Base-by-base conservation (phyloP, 2,329 filamentous ascomycete genomes). In the Rhynchosporium secalis region DNA sequence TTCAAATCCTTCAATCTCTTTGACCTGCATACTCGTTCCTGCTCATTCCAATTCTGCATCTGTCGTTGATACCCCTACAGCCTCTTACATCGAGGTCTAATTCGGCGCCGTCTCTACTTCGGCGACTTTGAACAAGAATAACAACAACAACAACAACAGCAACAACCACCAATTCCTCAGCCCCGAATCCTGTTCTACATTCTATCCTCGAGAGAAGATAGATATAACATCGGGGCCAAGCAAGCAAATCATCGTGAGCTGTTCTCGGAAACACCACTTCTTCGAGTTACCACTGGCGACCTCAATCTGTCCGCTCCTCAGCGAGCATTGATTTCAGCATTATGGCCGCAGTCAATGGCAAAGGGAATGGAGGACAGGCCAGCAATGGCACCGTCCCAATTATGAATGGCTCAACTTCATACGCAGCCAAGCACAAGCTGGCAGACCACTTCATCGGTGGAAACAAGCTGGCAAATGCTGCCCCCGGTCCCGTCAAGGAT, bases 371-470 rank as follows among this genome's bases (percentile, higher is more conserved):
- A 69, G 71, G 75, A 69, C 69, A 70, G 54, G 56, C 56, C 56
- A 47, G 67, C 29, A 74, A 73, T 58, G 71, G 70, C 56, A 78
- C 79, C 55, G 81, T 84, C 58, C 81, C 83, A 58, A 74, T 80
- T 57, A 69, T 76, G 68, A 87, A 87, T 71, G 83, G 83, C 78
- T 81, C 81, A 69, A 77, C 83, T 73, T 87, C 88, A 61, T 92
- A 90, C 75, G 86, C 92, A 68, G 88, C 92, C 71, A 92, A 90
- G 79, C 86, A 91, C 81, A 87, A 90, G 69, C 78, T 99, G 66
- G 86, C 92, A 66, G 83, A 92, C 78, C 95, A 99, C 82, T 99
- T 98, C 79, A 96, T 98, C 76, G 95, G 95, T 72, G 94, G 95
- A 68, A 97, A 96, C 81, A 86, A 87, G 75, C 79, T 99, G 67